These are phyloP conservation scores for Tylopilus plumbeoviolaceoides DNA, from an alignment of 768 basidiomycete genomes.

Conservation along the genomic window DNA sequence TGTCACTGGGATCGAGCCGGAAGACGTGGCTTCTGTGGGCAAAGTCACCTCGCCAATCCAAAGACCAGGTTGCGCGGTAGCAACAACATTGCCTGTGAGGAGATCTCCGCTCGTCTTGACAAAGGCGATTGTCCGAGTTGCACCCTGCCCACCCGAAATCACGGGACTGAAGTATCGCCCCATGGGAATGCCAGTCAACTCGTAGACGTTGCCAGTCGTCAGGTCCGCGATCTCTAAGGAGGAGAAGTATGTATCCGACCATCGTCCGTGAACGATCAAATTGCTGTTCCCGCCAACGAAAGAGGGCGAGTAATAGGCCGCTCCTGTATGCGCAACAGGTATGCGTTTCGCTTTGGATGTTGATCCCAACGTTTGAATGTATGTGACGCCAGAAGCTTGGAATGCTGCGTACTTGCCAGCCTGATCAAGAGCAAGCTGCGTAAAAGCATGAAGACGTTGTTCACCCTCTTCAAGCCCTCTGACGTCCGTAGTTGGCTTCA, in stretches of 20 bases:
- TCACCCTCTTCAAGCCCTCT: conserved; percentile 49
- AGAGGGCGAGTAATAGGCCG: conserved; percentile 63
- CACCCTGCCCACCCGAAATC: conserved; percentile 42
- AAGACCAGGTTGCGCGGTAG: conserved; percentile 59
- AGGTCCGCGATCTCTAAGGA: conserved; percentile 63
- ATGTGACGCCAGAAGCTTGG: conserved; percentile 55
- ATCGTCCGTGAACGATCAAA: conserved; percentile 60
- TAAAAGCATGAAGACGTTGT: conserved; percentile 60
- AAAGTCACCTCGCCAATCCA: conserved; percentile 60
- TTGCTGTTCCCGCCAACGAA: conserved; percentile 41
- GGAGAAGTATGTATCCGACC: conserved; percentile 63
- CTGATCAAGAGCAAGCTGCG: conserved; percentile 55
- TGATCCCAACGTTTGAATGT: conserved; percentile 22
- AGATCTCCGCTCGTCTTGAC: conserved; percentile 57
- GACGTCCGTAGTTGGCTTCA: conserved; percentile 45
- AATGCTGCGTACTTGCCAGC: conserved; percentile 53
- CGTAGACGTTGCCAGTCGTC: conserved; percentile 38
- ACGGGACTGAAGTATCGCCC: conserved; percentile 64
- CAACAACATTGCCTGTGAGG: conserved; percentile 60
- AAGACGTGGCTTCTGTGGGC: conserved; percentile 30
- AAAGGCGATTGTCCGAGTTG: conserved; percentile 52
- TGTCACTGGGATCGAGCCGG: conserved; percentile 35
- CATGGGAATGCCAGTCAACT: conserved; percentile 53
- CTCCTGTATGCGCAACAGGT: conserved; percentile 45
- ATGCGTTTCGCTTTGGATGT: conserved; percentile 34